Evolutionary conservation across 257 asterid species (phyloP).

Genomic region (Ajuga chamaepitys): DNA sequence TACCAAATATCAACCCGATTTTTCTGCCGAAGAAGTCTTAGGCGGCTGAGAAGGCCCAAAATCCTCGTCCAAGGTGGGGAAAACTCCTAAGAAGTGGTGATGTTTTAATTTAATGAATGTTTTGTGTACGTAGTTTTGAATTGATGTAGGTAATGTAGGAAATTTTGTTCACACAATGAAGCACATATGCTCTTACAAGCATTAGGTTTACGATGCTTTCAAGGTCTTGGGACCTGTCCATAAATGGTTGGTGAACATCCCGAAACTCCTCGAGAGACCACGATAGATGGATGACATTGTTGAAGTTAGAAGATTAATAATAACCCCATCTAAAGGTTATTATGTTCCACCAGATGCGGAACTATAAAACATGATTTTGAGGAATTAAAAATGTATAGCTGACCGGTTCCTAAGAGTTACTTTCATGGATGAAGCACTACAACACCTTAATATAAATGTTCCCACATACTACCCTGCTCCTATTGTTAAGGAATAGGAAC

Average conservation of each 20-base stretch:
- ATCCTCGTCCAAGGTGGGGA: too few species aligned
- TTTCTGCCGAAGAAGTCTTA: too few species aligned
- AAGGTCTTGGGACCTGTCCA: conserved; percentile 37
- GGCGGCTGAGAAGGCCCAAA: too few species aligned
- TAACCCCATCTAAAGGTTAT: conserved; percentile 76
- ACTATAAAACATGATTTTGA: conserved; percentile 72
- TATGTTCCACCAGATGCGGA: conserved; percentile 84
- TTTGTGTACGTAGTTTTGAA: too few species aligned
- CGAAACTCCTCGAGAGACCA: conserved; percentile 53
- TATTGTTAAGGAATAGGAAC: conserved; percentile 54
- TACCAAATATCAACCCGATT: too few species aligned
- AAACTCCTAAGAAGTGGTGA: too few species aligned
- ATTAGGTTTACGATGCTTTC: conserved; percentile 51
- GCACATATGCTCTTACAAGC: conserved; percentile 53
- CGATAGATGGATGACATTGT: conserved; percentile 48
- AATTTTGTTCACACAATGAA: too few species aligned
- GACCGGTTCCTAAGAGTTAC: conserved; percentile 86
- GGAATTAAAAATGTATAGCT: conserved; percentile 43
- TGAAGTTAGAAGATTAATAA: conserved; percentile 70
- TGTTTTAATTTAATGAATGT: too few species aligned
- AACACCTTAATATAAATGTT: conserved; percentile 46
- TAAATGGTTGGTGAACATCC: conserved; percentile 53
- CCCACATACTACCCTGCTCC: conserved; percentile 50
- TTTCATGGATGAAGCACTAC: conserved; percentile 92
- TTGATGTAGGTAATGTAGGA: too few species aligned